A percentile compares a stretch with the other conserved stretches of the same genome.
Evolutionary conservation across 2,329 filamentous ascomycete species (phyloP).

Genomic region (Neoarthrinium moseri): DNA sequence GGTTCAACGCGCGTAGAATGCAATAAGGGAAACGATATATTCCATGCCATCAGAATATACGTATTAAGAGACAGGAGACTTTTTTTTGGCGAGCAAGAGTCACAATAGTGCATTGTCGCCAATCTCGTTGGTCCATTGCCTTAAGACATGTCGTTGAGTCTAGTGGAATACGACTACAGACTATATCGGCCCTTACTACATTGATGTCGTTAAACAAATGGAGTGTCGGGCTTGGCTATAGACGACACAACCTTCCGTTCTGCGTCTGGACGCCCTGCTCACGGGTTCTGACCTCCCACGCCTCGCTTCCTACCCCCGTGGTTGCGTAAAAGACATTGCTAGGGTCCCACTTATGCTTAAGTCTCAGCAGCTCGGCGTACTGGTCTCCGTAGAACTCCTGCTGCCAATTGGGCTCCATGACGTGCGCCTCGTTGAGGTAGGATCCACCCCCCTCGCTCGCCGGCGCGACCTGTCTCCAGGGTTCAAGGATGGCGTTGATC

Average conservation of each 20-base stretch:
- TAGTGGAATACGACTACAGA: too few species aligned
- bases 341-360: slow-evolving; percentile 44
- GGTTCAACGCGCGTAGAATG: too few species aligned
- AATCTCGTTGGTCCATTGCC: too few species aligned
- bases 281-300: slow-evolving; percentile 29
- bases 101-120: too few species aligned
- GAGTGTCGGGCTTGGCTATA: too few species aligned
- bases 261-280: slow-evolving; percentile 13
- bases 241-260: not conserved
- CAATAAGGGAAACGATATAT: too few species aligned
- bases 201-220: too few species aligned
- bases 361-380: slow-evolving; percentile 26
- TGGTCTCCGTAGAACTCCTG: slow-evolving; percentile 34
- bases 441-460: slow-evolving; percentile 21
- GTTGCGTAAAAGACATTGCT: slow-evolving; percentile 35
- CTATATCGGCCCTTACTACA: too few species aligned
- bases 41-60: too few species aligned
- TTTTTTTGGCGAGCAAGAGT: too few species aligned
- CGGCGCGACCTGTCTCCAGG: slow-evolving; percentile 20
- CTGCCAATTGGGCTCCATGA: slow-evolving; percentile 31
- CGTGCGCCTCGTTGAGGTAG: slow-evolving; percentile 42
- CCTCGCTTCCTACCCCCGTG: slow-evolving; percentile 40
- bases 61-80: too few species aligned
- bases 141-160: too few species aligned
- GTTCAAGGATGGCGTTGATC: slow-evolving; percentile 30